A percentile compares a stretch with the other conserved stretches of the same genome.
Evolutionary conservation across 352 stramenopile species (phyloP).

Genomic region (Globisporangium takayamanum): DNA sequence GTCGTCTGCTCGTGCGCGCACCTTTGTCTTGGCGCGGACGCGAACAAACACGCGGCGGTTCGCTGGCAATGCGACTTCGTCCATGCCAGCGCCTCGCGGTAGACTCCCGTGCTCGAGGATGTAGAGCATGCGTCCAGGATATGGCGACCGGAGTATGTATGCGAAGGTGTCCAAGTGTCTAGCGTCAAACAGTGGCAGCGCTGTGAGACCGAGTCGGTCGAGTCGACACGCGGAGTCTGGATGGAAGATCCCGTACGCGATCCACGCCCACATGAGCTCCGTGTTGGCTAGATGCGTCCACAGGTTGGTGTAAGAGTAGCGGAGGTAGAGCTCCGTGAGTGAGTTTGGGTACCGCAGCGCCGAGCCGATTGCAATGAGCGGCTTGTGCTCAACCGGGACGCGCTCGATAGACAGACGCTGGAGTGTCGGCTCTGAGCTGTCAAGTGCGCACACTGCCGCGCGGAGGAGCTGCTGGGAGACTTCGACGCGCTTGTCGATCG

Average conservation of each 20-base stretch:
- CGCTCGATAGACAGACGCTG: constrained; percentile 20
- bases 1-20: constrained; percentile 10
- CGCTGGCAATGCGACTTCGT: constrained; percentile 19
- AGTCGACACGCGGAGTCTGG: constrained; percentile 23
- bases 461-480: constrained; percentile 4
- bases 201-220: constrained; percentile 20
- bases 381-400: constrained; percentile 9
- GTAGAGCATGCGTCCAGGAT: constrained; percentile 17
- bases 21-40: constrained; percentile 17
- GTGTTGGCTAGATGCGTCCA: neutral
- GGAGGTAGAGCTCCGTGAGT: constrained; percentile 17
- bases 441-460: neutral
- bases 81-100: constrained; percentile 17
- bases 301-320: neutral
- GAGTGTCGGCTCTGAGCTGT: constrained; percentile 9
- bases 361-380: constrained; percentile 22
- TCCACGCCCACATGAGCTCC: constrained; percentile 28
- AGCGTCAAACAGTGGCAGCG: constrained; percentile 13
- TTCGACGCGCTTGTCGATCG: neutral
- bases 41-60: constrained; percentile 18
- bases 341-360: constrained; percentile 18
- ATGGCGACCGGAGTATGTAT: constrained; percentile 13
- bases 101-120: constrained; percentile 15
- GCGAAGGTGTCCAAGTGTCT: constrained; percentile 7
- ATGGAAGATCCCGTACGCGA: constrained; percentile 38